These are phyloP conservation scores for Paramecium primaurelia DNA, from an alignment of 73 alveolate species.

Conservation along the genomic window DNA sequence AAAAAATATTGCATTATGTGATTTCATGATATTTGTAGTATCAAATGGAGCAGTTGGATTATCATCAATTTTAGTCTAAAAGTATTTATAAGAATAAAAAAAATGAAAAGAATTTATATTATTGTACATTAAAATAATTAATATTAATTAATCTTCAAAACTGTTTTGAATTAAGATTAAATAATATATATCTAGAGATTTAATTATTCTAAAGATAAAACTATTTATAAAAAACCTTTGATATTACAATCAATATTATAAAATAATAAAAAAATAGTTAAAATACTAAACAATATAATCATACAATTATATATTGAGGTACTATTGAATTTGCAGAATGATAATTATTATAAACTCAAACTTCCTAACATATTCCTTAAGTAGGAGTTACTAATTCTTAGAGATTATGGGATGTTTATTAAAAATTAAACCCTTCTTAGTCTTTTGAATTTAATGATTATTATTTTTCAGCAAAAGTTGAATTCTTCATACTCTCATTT, in stretches of 20 bases:
- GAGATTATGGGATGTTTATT: not conserved
- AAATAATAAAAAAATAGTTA: not conserved
- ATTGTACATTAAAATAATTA: not conserved
- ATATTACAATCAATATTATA: not conserved
- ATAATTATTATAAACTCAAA: not conserved
- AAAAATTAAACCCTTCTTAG: not conserved
- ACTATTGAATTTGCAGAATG: not conserved
- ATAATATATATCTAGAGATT: not conserved
- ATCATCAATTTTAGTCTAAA: not conserved
- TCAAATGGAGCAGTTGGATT: constrained; percentile 22
- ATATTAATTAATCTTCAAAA: not conserved
- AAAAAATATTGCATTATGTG: not conserved
- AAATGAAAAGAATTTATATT: not conserved
- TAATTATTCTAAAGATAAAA: not conserved
- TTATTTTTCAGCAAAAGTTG: not conserved
- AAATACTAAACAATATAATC: not conserved
- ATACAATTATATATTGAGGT: not conserved
- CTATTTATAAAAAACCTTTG: too few relatives aligned
- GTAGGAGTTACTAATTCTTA: not conserved
- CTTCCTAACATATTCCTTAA: not conserved
- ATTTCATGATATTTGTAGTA: not conserved
- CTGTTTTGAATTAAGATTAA: not conserved
- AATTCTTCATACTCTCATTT: not conserved
- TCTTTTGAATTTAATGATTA: not conserved
- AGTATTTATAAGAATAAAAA: not conserved